Base-by-base conservation (phyloP, 2,329 filamentous ascomycete genomes). In the Neoscytalidium dimidiatum region DNA sequence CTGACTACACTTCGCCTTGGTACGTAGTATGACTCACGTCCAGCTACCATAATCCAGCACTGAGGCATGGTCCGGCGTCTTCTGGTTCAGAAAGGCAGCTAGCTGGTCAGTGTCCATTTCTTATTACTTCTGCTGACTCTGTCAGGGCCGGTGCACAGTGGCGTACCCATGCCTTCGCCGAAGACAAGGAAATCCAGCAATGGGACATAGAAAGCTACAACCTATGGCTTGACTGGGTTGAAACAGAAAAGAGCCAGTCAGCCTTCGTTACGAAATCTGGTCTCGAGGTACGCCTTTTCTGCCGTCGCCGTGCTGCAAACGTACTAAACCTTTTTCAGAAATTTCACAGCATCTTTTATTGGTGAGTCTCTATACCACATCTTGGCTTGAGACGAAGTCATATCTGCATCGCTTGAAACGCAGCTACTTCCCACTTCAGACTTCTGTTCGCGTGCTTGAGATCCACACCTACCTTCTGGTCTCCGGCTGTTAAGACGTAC, bases 131-230 rank as follows among this genome's bases (percentile, higher is more conserved):
- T 44, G 21, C 26, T 64, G 43, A 64, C 38, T 66, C 9, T 4
- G 11, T 61, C 38, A 81, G 79, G 79, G 82, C 82, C 1, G 82
- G 82, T 4, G 82, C 79, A 1, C 78, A 83, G 62, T 84, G 81
- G 81, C 75, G 79, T 38, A 78, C 80, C 2, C 79, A 82, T 66
- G 77, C 80, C 17, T 69, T 70, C 0, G 44, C 66, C 1, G 66
- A 72, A 6, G 73, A 78, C 41, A 64, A 65, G 3, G 75, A 78
- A 56, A 33, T 44, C 29, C 68, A 66, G 35, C 69, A 76, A 48
- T 83, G 80, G 80, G 80, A 83, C 68, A 66, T 73, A 0, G 74
- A 79, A 68, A 83, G 78, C 1, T 82, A 80, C 67, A 61, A 74
- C 13, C 67, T 74, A n/a, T 83, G 80, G 81, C 70, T 73, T 31